These are phyloP conservation scores for Naganishia antarctica DNA, from an alignment of 768 basidiomycete species.

Conservation along the genomic window DNA sequence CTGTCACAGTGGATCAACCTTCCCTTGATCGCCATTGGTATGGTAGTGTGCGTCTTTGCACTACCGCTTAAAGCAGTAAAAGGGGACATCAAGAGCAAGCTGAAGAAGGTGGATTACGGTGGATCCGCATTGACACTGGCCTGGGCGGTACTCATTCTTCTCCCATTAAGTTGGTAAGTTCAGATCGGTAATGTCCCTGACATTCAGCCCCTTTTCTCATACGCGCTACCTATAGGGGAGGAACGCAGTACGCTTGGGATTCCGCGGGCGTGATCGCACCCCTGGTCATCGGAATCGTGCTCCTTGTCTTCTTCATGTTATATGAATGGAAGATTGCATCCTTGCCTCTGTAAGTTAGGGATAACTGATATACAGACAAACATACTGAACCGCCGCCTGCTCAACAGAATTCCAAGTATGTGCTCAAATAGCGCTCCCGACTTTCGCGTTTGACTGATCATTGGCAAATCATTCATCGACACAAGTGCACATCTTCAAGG, in stretches of 20 bases:
- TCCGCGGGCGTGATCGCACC: conserved; percentile 64
- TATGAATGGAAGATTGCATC: conserved; percentile 69
- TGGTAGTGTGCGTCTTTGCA: conserved; percentile 59
- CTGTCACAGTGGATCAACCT: conserved; percentile 58
- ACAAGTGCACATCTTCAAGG: conserved; percentile 69
- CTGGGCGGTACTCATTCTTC: conserved; percentile 61
- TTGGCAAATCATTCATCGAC: no score
- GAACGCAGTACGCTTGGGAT: conserved; percentile 66
- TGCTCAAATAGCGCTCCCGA: background rate
- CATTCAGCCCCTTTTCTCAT: background rate
- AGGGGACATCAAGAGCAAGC: conserved; percentile 61
- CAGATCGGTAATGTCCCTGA: conserved; percentile 36
- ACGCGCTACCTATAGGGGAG: conserved; percentile 54
- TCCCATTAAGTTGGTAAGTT: conserved; percentile 64
- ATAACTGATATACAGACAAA: background rate
- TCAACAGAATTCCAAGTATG: conserved; percentile 22
- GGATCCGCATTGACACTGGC: conserved; percentile 60
- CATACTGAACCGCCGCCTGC: background rate
- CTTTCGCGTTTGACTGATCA: background rate
- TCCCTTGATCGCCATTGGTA: conserved; percentile 58
- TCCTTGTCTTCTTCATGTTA: conserved; percentile 59
- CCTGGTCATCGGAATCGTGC: conserved; percentile 57
- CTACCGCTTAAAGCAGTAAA: conserved; percentile 66
- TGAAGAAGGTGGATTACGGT: conserved; percentile 62
- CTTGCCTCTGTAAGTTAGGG: conserved; percentile 53